Conservation (phyloP, 2,329 filamentous ascomycete species). For the Teratosphaeria epicoccoides region DNA sequence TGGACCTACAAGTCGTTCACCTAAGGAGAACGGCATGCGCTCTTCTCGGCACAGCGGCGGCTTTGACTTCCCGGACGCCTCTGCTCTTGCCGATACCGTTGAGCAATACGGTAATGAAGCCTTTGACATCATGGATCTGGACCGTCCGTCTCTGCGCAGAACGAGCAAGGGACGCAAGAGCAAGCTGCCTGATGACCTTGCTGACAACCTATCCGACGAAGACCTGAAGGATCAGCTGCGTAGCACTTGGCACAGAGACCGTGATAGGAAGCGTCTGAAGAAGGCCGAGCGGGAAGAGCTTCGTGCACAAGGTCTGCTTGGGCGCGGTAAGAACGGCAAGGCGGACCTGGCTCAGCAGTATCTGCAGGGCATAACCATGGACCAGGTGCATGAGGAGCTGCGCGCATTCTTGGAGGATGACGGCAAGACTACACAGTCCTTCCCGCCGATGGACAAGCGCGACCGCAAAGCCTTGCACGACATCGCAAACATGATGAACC, state of each 20-base stretch:
- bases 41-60: slow-evolving; percentile 5
- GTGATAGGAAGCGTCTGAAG: slow-evolving; percentile 35
- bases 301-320: slow-evolving; percentile 33
- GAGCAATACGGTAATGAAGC: slow-evolving; percentile 58
- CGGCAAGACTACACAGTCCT: slow-evolving; percentile 53
- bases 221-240: slow-evolving; percentile 33
- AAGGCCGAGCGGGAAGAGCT: slow-evolving; percentile 39
- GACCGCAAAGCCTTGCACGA: slow-evolving; percentile 72
- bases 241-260: slow-evolving; percentile 34
- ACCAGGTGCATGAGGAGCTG: slow-evolving; percentile 63
- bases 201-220: slow-evolving; percentile 32
- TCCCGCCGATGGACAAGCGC: slow-evolving; percentile 76
- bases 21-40: slow-evolving; percentile 13
- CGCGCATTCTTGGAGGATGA: slow-evolving; percentile 56
- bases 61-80: slow-evolving; percentile 37
- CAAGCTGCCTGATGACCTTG: slow-evolving; percentile 25
- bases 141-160: slow-evolving; percentile 55
- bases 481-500: slow-evolving; percentile 59
- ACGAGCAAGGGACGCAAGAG: slow-evolving; percentile 53
- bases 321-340: slow-evolving; percentile 27
- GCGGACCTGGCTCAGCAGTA: slow-evolving; percentile 57
- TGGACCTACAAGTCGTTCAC: slow-evolving; percentile 7
- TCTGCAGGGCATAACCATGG: slow-evolving; percentile 56
- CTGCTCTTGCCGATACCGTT: slow-evolving; percentile 46
- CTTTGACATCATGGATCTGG: slow-evolving; percentile 79